phyloP scores from a whole-genome alignment of 768 basidiomycete genomes.

The Cystofilobasidium bisporidii region DNA sequence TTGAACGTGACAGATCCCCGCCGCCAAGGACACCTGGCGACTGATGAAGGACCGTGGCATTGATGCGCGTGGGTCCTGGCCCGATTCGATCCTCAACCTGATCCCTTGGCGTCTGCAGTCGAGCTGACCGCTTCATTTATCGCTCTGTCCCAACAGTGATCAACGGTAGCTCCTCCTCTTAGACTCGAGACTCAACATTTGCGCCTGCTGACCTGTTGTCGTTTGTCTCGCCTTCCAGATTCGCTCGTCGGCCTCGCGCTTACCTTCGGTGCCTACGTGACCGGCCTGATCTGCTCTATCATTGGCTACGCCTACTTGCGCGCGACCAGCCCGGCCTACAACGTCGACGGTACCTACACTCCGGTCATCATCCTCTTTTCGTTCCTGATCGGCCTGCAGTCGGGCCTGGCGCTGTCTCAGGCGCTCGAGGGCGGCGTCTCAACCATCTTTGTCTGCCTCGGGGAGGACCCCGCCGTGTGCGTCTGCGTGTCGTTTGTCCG shows the following conservation, averaged over 20 bases:
- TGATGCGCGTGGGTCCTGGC: slow-evolving; percentile 19
- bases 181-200: neutral
- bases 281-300: slow-evolving; percentile 43
- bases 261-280: slow-evolving; percentile 67
- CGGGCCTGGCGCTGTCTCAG: slow-evolving; percentile 54
- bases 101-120: too few species aligned
- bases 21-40: slow-evolving; percentile 75
- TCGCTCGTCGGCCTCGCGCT: slow-evolving; percentile 66
- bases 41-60: slow-evolving; percentile 61
- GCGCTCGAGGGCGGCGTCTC: slow-evolving; percentile 79
- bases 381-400: slow-evolving; percentile 64
- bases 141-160: slow-evolving; percentile 15
- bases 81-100: too few species aligned
- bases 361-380: slow-evolving; percentile 67
- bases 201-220: slow-evolving; percentile 50
- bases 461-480: slow-evolving; percentile 59
- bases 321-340: slow-evolving; percentile 66
- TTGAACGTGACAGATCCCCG: too few species aligned
- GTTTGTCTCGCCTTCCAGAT: slow-evolving; percentile 56
- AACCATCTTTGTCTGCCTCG: slow-evolving; percentile 80
- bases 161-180: neutral
- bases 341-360: slow-evolving; percentile 63
- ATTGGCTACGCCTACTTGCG: slow-evolving; percentile 70
- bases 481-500: too few species aligned
- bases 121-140: too few species aligned